Base-by-base conservation (phyloP, 1,284 basidiomycete genomes). In the Cutaneotrichosporon spelunceum region DNA sequence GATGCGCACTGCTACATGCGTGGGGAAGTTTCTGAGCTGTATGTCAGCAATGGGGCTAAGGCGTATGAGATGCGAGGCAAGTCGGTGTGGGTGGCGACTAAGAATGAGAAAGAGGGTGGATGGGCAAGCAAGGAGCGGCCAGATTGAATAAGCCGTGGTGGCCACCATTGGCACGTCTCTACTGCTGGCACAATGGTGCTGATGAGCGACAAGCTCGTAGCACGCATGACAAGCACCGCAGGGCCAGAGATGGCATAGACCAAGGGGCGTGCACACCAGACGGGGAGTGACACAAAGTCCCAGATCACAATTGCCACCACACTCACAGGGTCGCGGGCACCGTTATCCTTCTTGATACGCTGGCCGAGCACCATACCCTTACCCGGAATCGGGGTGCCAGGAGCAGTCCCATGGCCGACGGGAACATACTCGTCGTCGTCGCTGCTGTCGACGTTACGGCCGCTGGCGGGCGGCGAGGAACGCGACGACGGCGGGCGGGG, bases 1-100 rank as follows among this genome's bases (percentile, higher is more conserved):
- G 60, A 93, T 85, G 27, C 84, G 81, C 68, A 93, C 90, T 0
- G 87, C 86, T 13, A 93, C 70, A 65, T 91, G 88, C 2, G 90
- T 93, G 2, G 90, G 89, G 52, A 94, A 82, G 1, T 81, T 83
- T 61, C 84, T 84, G 11, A 94, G 82, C 77, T 79, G 59, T 14
- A 26, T 16, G 52, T 64, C 49, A 67, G 65, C 39, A 14, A 14
- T 45, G 2, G 3, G 27, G 13, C 3, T 16, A 42, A 3, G 27
- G 36, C 36, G 36, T 24, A 36, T 49, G 33, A n/a, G n/a, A n/a
- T n/a, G 26, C 48, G 56, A 19, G 21, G 13, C 16, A 9, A 13
- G 19, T 33, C 19, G 9, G 26, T 16, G 26, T 19, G 27, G 24
- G 24, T 50, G 48, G 24, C 19, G 36, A 14, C 13, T 53, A 14